These are phyloP conservation scores for Lizanozyma gosingica DNA, from an alignment of 1,139 yeast genomes.

Conservation along the genomic window DNA sequence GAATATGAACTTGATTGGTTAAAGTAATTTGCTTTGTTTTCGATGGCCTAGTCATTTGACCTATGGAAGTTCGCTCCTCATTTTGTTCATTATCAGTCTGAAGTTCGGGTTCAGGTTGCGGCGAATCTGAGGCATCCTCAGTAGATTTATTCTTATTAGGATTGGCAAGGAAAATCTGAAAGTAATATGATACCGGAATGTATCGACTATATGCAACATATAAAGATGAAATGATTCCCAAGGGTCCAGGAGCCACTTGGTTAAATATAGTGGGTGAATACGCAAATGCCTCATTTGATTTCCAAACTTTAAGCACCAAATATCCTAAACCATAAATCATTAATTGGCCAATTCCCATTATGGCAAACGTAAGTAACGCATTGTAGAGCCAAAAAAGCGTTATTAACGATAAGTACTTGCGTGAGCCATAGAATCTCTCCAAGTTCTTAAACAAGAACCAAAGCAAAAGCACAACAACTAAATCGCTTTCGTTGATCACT, in stretches of 20 bases:
- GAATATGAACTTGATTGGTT: slow-evolving; percentile 52
- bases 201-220: slow-evolving; percentile 46
- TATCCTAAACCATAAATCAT: slow-evolving; percentile 14
- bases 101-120: too few relatives aligned
- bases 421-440: slow-evolving; percentile 59
- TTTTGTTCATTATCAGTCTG: background rate
- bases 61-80: slow-evolving; percentile 4
- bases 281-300: slow-evolving; percentile 3
- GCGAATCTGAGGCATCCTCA: slow-evolving; percentile 2
- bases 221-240: slow-evolving; percentile 51
- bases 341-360: slow-evolving; percentile 32
- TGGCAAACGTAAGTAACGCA: slow-evolving; percentile 21
- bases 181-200: slow-evolving; percentile 55
- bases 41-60: slow-evolving; percentile 10
- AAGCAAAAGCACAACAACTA: slow-evolving; percentile 40
- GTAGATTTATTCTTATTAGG: slow-evolving; percentile 10
- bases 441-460: slow-evolving; percentile 53
- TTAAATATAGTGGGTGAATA: slow-evolving; percentile 26
- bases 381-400: slow-evolving; percentile 27
- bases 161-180: slow-evolving; percentile 35
- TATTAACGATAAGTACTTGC: slow-evolving; percentile 40
- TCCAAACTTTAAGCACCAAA: slow-evolving; percentile 19
- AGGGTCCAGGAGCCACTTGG: slow-evolving; percentile 48
- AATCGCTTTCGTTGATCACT: slow-evolving; percentile 61
- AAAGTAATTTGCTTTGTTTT: slow-evolving; percentile 25